A percentile compares a stretch with the other conserved stretches of the same genome.
These are phyloP conservation scores for Escallonia rubra DNA, from an alignment of 129 eudicot species.

Conservation along the genomic window DNA sequence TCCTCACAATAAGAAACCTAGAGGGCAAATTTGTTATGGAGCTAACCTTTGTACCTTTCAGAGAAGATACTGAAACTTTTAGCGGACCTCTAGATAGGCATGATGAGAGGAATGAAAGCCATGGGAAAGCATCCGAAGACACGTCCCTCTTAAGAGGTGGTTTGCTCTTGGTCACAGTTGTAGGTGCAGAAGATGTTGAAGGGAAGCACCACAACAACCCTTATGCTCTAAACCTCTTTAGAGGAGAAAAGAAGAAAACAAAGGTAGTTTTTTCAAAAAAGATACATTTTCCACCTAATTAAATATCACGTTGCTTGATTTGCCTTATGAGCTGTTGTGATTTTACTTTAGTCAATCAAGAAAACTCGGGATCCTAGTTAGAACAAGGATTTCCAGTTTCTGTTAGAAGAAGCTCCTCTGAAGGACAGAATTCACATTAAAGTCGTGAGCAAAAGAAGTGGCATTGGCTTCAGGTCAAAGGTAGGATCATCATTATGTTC, in stretches of 20 bases:
- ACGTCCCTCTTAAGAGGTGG: constrained; percentile 28
- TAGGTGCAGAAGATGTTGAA: constrained; percentile 51
- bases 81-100: constrained; percentile 31
- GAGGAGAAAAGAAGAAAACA: constrained; percentile 53
- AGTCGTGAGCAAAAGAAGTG: constrained; percentile 41
- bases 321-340: background rate
- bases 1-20: constrained; percentile 42
- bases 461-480: constrained; percentile 37
- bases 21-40: constrained; percentile 58
- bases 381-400: constrained; percentile 61
- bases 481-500: constrained; percentile 29
- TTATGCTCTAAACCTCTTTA: constrained; percentile 37
- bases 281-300: background rate
- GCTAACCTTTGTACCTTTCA: constrained; percentile 52
- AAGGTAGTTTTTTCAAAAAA: constrained; percentile 34
- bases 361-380: constrained; percentile 54
- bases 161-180: constrained; percentile 39
- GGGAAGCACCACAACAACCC: constrained; percentile 59
- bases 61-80: constrained; percentile 19
- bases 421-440: constrained; percentile 46
- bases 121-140: constrained; percentile 23
- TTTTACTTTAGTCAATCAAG: constrained; percentile 33
- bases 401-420: constrained; percentile 59
- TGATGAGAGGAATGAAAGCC: constrained; percentile 19
- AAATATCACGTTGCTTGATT: background rate